Percentiles rank a stretch among this genome's conserved stretches.
phyloP scores from a whole-genome alignment of 2,329 filamentous ascomycete species.

The Hymenoscyphus linearis region DNA sequence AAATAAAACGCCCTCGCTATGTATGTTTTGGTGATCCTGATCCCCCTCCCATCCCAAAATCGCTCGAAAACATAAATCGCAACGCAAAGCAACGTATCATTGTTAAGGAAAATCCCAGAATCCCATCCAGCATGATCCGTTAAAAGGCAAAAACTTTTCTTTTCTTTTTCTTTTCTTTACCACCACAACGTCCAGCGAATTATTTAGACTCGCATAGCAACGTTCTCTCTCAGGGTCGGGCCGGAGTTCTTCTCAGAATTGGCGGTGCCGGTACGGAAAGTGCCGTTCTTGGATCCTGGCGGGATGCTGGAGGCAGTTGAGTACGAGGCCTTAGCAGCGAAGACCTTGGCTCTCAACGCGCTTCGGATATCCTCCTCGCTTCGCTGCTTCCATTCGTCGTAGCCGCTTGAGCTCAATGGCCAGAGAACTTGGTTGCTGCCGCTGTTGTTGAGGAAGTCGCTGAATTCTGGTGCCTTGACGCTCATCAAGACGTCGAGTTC shows the following conservation, averaged over 20 bases:
- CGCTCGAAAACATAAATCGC: background rate
- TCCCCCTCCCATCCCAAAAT: too few species aligned
- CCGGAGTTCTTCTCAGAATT: background rate
- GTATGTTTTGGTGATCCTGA: background rate
- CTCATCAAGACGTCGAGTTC: slow-evolving; percentile 65
- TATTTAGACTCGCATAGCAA: background rate
- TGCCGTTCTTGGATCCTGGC: too few species aligned
- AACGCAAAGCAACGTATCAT: too few species aligned
- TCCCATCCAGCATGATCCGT: too few species aligned
- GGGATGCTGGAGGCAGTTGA: background rate
- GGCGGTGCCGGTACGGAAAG: too few species aligned
- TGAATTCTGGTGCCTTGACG: slow-evolving; percentile 17
- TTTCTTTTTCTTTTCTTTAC: too few species aligned
- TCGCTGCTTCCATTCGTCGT: slow-evolving; percentile 39
- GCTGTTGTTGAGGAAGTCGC: slow-evolving; percentile 16
- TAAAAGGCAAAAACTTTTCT: too few species aligned
- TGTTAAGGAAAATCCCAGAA: too few species aligned
- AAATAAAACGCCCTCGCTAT: background rate
- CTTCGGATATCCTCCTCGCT: slow-evolving; percentile 40
- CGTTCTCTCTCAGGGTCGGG: background rate
- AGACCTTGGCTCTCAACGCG: slow-evolving; percentile 29
- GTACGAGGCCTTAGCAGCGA: slow-evolving; percentile 8
- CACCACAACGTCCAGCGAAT: too few species aligned
- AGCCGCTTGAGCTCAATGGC: slow-evolving; percentile 37
- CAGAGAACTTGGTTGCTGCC: slow-evolving; percentile 32